Percentiles rank a stretch among this genome's conserved stretches.
phyloP scores from a whole-genome alignment of 129 eudicot genomes.

The Cynara cardunculus region DNA sequence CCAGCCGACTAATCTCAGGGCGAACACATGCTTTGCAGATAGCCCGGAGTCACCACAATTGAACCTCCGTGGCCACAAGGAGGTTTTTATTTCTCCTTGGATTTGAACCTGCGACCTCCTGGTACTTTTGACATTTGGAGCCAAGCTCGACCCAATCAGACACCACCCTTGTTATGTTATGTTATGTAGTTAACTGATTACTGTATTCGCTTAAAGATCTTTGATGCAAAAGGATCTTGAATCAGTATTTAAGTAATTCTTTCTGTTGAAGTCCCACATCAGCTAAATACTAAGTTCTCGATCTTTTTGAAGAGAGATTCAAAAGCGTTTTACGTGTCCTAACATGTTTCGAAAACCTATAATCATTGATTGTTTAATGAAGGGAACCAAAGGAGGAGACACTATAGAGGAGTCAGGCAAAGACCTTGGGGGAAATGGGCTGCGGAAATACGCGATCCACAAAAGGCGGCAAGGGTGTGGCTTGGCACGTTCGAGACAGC shows the following conservation, averaged over 20 bases:
- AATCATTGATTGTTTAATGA: neutral
- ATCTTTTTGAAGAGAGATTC: neutral
- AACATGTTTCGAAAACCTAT: neutral
- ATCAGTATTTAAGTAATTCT: neutral
- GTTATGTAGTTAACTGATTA: no score
- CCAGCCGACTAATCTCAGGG: no score
- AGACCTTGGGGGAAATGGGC: conserved; percentile 97
- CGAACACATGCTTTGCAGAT: no score
- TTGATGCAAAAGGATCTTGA: neutral
- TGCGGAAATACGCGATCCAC: conserved; percentile 78
- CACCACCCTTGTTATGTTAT: no score
- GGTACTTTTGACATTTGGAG: no score
- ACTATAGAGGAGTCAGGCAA: conserved; percentile 86
- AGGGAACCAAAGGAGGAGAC: conserved; percentile 42
- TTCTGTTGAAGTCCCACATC: neutral
- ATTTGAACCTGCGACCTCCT: no score
- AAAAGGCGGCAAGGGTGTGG: conserved; percentile 85
- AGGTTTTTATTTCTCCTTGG: no score
- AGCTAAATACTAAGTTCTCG: neutral
- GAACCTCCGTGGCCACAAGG: no score
- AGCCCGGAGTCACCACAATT: no score
- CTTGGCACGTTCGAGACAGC: conserved; percentile 85
- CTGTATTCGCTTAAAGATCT: no score
- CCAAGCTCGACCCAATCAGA: no score
- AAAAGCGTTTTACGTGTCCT: neutral